Base-by-base conservation (phyloP, 116 monocot species). In the Zostera marina region DNA sequence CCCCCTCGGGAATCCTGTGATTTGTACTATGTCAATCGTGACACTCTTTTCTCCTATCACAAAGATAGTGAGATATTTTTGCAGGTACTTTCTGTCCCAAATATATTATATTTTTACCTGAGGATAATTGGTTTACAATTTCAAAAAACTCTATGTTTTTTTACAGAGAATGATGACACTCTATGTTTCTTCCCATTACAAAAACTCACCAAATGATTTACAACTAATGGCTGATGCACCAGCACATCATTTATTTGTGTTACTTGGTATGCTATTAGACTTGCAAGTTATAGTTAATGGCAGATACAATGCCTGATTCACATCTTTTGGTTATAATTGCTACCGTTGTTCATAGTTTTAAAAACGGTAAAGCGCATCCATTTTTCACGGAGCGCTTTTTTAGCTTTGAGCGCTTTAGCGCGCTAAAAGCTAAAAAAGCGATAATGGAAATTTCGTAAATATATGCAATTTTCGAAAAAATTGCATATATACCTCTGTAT, bases 221-320 rank as follows among this genome's bases (percentile, higher is more conserved):
- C 96, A 96, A 74, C 59, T 96, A 66, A 96, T 96, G 96, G 82
- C 96, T 17, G 96, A 96, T 89, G 96, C 89, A 7, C 89, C 96
- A 11, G 85, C 96, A 25, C 96, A 96, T 66, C 96, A 89, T 68
- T 69, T 96, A 52, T 96, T 96, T 78, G 89, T 96, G 12, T 78
- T 96, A 68, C 89, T 96, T 60, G 89, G 96, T 96, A 82, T 68
- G 53, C 22, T 22, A 23, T 14, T 4, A 20, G 17, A 23, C 22
- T 60, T 16, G n/a, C n/a, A n/a, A n/a, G n/a, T n/a, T n/a, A n/a
- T n/a, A n/a, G n/a, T n/a, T n/a, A n/a, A n/a, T n/a, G n/a, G n/a
- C n/a, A n/a, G n/a, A n/a, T n/a, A n/a, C n/a, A n/a, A n/a, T n/a
- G n/a, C n/a, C n/a, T n/a, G n/a, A n/a, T n/a, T n/a, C n/a, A n/a